Conservation (phyloP, 495 filamentous ascomycete species). For the Aspergillus nidulans region DNA sequence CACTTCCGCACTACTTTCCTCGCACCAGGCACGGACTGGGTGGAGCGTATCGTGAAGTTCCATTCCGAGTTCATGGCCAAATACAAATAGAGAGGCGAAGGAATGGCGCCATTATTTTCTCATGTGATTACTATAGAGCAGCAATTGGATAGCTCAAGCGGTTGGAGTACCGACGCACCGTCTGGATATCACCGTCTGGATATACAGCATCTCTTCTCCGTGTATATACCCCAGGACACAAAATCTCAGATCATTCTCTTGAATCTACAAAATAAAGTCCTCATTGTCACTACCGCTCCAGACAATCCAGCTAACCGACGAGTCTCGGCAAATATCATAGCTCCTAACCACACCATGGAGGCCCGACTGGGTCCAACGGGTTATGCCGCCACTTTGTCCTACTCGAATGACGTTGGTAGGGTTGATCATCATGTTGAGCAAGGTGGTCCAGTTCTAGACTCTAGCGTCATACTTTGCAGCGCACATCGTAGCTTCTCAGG, state of each 20-base stretch:
- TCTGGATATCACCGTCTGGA: conserved; percentile 2
- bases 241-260: not conserved
- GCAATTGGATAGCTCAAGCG: not conserved
- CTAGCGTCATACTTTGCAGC: not conserved
- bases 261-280: not conserved
- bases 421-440: not conserved
- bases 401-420: not conserved
- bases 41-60: conserved; percentile 81
- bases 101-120: not conserved
- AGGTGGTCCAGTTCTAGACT: not conserved
- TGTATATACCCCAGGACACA: conserved; percentile 7
- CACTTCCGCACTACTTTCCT: conserved; percentile 98
- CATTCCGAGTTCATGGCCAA: conserved; percentile 88
- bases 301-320: too few species aligned
- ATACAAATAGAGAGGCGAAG: conserved; percentile 44
- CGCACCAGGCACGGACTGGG: conserved; percentile 93
- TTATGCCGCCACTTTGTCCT: not conserved
- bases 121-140: not conserved
- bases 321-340: too few species aligned
- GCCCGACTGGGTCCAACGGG: not conserved
- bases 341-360: too few species aligned
- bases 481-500: not conserved
- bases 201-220: conserved; percentile 1
- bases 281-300: not conserved
- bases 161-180: not conserved